phyloP scores from a whole-genome alignment of 148 eudicot species.

The Vaccinium darrowii region DNA sequence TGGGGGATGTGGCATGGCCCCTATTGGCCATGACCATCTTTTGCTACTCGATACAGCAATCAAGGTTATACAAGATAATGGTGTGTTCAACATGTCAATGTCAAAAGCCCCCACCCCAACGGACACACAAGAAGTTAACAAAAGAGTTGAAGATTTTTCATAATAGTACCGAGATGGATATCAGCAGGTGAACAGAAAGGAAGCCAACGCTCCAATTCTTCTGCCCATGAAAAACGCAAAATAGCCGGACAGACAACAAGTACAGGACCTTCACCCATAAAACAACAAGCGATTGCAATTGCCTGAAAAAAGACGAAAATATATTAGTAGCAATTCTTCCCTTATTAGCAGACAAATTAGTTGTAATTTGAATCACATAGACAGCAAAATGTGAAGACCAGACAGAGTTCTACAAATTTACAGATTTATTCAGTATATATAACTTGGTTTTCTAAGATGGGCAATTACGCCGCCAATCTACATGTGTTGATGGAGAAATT shows the following conservation, averaged over 20 bases:
- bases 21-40: not conserved
- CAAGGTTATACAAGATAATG: not conserved
- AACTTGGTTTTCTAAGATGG: not conserved
- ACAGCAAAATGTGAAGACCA: not conserved
- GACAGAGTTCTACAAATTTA: not conserved
- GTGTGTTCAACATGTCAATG: constrained; percentile 3
- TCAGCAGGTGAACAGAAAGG: constrained; percentile 86
- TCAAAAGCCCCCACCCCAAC: not conserved
- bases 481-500: not conserved
- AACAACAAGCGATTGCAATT: constrained; percentile 86
- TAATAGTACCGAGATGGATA: constrained; percentile 77
- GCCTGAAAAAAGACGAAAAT: constrained; percentile 52
- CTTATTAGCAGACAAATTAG: not conserved
- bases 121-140: not conserved
- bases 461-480: not conserved
- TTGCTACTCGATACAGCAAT: not conserved
- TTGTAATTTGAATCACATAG: not conserved
- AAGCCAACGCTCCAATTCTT: constrained; percentile 96
- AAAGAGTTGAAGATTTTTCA: constrained; percentile 11
- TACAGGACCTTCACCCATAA: constrained; percentile 68
- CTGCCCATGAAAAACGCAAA: constrained; percentile 92
- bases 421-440: not conserved
- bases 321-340: not conserved
- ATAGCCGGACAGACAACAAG: constrained; percentile 99
- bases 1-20: not conserved